Percentiles rank a stretch among this genome's conserved stretches.
Conservation (phyloP, 2,329 filamentous ascomycete genomes). For the Ceratocystis lukuohia region DNA sequence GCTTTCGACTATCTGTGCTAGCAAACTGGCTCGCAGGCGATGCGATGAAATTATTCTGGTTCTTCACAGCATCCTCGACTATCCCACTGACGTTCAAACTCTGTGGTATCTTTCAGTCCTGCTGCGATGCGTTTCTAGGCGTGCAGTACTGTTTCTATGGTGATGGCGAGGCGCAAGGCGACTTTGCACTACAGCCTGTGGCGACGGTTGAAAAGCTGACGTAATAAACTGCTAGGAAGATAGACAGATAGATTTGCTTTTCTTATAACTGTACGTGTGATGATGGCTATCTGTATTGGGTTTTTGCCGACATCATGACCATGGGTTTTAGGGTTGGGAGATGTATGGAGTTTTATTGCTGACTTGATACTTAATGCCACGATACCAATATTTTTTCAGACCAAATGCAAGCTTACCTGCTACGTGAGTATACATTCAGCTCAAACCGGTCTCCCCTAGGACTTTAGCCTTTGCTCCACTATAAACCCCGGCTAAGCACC, state of each 20-base stretch:
- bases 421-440: too few species aligned
- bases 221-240: background rate
- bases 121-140: slow-evolving; percentile 61
- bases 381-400: too few species aligned
- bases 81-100: slow-evolving; percentile 72
- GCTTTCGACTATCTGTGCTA: slow-evolving; percentile 63
- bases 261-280: background rate
- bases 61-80: slow-evolving; percentile 55
- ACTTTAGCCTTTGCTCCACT: too few species aligned
- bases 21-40: slow-evolving; percentile 69
- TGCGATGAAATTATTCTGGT: slow-evolving; percentile 78
- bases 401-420: too few species aligned
- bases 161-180: slow-evolving; percentile 14
- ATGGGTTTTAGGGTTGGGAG: too few species aligned
- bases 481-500: too few species aligned
- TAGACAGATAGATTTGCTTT: background rate
- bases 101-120: slow-evolving; percentile 68
- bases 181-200: slow-evolving; percentile 19
- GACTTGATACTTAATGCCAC: too few species aligned
- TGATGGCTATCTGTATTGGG: background rate
- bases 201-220: slow-evolving; percentile 17
- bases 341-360: too few species aligned
- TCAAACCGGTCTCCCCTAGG: too few species aligned
- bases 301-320: too few species aligned
- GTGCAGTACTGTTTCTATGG: slow-evolving; percentile 62